Evolutionary conservation across 202 grass and related monocot species (phyloP).

Genomic region (Musa balbisiana): DNA sequence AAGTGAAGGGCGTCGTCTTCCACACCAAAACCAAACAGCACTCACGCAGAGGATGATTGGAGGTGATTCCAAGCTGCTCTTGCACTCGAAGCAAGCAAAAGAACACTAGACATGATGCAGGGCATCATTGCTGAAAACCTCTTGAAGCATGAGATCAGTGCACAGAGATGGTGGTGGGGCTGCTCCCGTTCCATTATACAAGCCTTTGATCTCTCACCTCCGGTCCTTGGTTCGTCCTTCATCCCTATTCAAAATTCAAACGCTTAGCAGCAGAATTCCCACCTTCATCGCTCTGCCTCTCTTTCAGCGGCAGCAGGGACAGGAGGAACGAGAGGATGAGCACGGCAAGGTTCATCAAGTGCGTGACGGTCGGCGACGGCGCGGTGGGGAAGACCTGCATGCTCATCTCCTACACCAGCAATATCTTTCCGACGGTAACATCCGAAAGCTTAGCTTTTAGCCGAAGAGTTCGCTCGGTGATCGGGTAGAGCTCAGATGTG

Average conservation of each 20-base stretch:
- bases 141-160: neutral
- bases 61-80: neutral
- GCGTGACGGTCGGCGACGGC: conserved; percentile 73
- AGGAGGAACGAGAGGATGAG: conserved; percentile 32
- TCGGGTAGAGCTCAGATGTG: neutral
- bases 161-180: neutral
- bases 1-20: neutral
- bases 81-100: conserved; percentile 20
- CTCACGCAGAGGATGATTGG: neutral
- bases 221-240: neutral
- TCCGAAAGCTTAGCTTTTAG: neutral
- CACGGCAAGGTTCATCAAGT: conserved; percentile 88
- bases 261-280: neutral
- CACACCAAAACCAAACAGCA: neutral
- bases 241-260: neutral
- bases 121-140: neutral
- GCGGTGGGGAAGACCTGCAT: conserved; percentile 78
- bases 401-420: conserved; percentile 84
- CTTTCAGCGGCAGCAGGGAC: neutral
- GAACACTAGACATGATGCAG: neutral
- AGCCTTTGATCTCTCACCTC: neutral
- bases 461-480: neutral
- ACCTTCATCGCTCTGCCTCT: neutral
- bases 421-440: conserved; percentile 64
- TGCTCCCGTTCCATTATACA: neutral